A percentile compares a stretch with the other conserved stretches of the same genome.
Conservation (phyloP, 1,284 basidiomycete species). For the Naganishia liquefaciens region DNA sequence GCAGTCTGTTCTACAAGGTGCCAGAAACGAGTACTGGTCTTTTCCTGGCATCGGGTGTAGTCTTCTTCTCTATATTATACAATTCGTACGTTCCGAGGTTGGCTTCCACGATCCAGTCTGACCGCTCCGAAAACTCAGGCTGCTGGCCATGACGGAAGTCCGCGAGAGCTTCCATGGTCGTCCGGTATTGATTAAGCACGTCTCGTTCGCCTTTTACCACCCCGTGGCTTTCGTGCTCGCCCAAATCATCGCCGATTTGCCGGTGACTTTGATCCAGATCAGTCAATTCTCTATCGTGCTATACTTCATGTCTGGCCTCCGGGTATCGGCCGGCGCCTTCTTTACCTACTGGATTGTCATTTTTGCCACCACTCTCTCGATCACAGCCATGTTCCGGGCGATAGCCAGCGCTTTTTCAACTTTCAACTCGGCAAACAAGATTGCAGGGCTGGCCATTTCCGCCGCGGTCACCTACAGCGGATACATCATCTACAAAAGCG, state of each 20-base stretch:
- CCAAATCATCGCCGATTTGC: slow-evolving; percentile 68
- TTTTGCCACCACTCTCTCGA: slow-evolving; percentile 26
- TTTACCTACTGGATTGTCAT: slow-evolving; percentile 43
- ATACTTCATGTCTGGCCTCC: slow-evolving; percentile 66
- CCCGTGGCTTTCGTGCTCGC: slow-evolving; percentile 60
- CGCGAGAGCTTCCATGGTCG: slow-evolving; percentile 70
- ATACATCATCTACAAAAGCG: slow-evolving; percentile 13
- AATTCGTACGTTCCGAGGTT: slow-evolving; percentile 48
- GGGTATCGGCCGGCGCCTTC: slow-evolving; percentile 54
- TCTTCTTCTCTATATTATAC: slow-evolving; percentile 73
- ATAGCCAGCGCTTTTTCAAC: slow-evolving; percentile 13
- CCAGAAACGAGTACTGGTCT: slow-evolving; percentile 73
- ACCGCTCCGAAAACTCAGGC: slow-evolving; percentile 57
- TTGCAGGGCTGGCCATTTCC: slow-evolving; percentile 2
- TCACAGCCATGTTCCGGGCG: slow-evolving; percentile 21
- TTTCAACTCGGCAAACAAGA: slow-evolving; percentile 7
- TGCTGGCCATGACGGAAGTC: slow-evolving; percentile 65
- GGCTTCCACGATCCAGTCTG: slow-evolving; percentile 72
- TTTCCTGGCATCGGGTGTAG: slow-evolving; percentile 81
- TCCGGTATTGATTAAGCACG: slow-evolving; percentile 65
- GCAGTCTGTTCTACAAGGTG: slow-evolving; percentile 71
- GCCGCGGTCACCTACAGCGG: slow-evolving; percentile 6
- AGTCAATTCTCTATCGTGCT: slow-evolving; percentile 61
- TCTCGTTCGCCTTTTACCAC: slow-evolving; percentile 54
- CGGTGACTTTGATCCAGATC: slow-evolving; percentile 62